Percentiles rank a stretch among this genome's conserved stretches.
Evolutionary conservation across 106 monocot species (phyloP).

Genomic region (Allium sativum): DNA sequence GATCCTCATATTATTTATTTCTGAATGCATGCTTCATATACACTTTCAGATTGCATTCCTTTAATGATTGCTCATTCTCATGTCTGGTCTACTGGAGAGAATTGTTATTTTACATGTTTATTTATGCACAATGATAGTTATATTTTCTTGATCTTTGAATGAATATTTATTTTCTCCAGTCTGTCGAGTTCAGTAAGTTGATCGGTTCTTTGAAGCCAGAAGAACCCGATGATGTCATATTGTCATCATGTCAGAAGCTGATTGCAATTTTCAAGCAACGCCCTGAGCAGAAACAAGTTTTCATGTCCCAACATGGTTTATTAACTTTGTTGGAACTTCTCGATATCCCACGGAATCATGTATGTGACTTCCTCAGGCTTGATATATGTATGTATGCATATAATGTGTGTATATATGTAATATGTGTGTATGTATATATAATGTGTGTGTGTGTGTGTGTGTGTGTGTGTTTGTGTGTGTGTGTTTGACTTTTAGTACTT

Average conservation of each 20-base stretch:
- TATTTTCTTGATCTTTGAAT: too few species aligned
- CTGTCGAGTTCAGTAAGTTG: constrained; percentile 75
- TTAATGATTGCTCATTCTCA: too few species aligned
- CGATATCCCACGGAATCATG: constrained; percentile 61
- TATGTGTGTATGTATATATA: background rate
- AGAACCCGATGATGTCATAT: constrained; percentile 64
- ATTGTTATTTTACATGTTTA: too few species aligned
- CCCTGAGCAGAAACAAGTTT: constrained; percentile 72
- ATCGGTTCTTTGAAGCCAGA: constrained; percentile 67
- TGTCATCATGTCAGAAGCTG: constrained; percentile 85
- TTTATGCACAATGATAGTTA: too few species aligned
- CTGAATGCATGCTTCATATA: too few species aligned
- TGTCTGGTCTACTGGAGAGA: too few species aligned
- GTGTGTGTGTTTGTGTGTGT: too few species aligned
- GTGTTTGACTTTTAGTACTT: too few species aligned
- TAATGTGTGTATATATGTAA: background rate
- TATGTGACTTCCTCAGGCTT: constrained; percentile 16
- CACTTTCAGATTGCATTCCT: too few species aligned
- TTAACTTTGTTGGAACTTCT: constrained; percentile 76
- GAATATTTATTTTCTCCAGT: constrained; percentile 12
- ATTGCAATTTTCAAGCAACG: constrained; percentile 50
- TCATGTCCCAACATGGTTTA: constrained; percentile 75
- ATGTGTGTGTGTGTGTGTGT: too few species aligned
- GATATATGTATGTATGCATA: background rate
- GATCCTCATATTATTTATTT: too few species aligned